Conservation (phyloP, 2,329 filamentous ascomycete species). For the Akanthomyces lecanii region DNA sequence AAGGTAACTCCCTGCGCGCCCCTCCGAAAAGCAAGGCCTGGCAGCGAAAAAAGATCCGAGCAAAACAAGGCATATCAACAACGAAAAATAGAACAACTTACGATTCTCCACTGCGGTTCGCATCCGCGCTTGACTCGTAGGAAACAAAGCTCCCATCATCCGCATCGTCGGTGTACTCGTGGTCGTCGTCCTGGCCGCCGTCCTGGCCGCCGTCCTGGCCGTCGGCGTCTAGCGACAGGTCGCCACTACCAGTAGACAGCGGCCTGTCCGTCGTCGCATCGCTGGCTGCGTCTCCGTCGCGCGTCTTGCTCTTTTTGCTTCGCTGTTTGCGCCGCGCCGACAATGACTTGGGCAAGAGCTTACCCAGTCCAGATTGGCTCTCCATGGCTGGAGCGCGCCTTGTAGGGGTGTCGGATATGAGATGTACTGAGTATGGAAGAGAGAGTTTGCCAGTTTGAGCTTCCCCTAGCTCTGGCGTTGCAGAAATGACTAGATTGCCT, state of each 20-base stretch:
- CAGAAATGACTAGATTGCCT: conserved; percentile 9
- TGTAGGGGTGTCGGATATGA: background rate
- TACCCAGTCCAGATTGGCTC: conserved; percentile 38
- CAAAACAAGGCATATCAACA: conserved; percentile 17
- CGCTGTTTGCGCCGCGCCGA: conserved; percentile 45
- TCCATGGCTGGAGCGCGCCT: conserved; percentile 10
- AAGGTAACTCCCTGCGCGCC: background rate
- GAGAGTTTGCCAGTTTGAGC: conserved; percentile 6
- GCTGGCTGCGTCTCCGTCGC: conserved; percentile 26
- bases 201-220: conserved; percentile 25
- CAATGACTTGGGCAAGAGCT: conserved; percentile 51
- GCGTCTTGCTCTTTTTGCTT: conserved; percentile 39
- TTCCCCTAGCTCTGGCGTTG: conserved; percentile 4
- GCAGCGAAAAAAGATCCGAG: conserved; percentile 19
- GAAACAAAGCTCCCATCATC: conserved; percentile 32
- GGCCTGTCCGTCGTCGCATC: conserved; percentile 17
- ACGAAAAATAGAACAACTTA: conserved; percentile 19
- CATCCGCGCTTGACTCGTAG: conserved; percentile 33
- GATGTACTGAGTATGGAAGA: conserved; percentile 6
- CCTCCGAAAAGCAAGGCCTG: background rate
- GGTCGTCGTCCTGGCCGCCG: conserved; percentile 26
- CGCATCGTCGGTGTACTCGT: conserved; percentile 31
- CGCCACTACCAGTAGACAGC: conserved; percentile 13
- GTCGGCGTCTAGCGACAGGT: conserved; percentile 24
- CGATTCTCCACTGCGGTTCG: conserved; percentile 23